Evolutionary conservation across 805 yeast genomes (phyloP).

Genomic region (Jamesozyma lodderae): DNA sequence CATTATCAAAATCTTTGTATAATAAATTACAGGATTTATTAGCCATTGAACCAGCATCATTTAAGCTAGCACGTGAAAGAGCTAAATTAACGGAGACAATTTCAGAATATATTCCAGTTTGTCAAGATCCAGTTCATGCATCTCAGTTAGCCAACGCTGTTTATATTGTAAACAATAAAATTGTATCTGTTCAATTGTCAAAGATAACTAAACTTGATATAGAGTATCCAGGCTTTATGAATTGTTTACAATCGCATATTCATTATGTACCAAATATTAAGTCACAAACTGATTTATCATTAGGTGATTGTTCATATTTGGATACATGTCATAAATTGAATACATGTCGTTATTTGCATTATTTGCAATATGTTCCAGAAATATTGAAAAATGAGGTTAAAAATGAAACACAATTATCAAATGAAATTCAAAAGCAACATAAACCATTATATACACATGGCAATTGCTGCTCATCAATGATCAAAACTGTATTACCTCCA

Average conservation of each 20-base stretch:
- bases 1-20: constrained; percentile 3
- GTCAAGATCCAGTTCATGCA: constrained; percentile 18
- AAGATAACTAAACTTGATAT: constrained; percentile 18
- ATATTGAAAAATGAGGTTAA: constrained; percentile 16
- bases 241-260: constrained; percentile 32
- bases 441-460: constrained; percentile 30
- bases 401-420: constrained; percentile 17
- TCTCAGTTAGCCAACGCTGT: constrained; percentile 14
- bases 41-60: constrained; percentile 18
- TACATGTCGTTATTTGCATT: constrained; percentile 75
- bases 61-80: constrained; percentile 21
- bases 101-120: constrained; percentile 20
- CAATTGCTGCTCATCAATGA: constrained; percentile 28
- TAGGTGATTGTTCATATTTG: constrained; percentile 89
- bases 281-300: constrained; percentile 52
- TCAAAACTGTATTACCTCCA: constrained; percentile 39
- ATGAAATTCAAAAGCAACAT: constrained; percentile 13
- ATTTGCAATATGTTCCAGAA: constrained; percentile 38
- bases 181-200: constrained; percentile 23
- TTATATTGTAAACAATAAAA: constrained; percentile 20
- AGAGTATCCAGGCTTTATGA: constrained; percentile 16
- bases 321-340: constrained; percentile 88
- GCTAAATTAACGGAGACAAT: constrained; percentile 10
- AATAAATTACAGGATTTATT: constrained; percentile 13
- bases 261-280: constrained; percentile 50